Evolutionary conservation across 2,329 filamentous ascomycete species (phyloP), one percentile per base, ranked within the genome.

Genomic region (Xylariaceae sp.): DNA sequence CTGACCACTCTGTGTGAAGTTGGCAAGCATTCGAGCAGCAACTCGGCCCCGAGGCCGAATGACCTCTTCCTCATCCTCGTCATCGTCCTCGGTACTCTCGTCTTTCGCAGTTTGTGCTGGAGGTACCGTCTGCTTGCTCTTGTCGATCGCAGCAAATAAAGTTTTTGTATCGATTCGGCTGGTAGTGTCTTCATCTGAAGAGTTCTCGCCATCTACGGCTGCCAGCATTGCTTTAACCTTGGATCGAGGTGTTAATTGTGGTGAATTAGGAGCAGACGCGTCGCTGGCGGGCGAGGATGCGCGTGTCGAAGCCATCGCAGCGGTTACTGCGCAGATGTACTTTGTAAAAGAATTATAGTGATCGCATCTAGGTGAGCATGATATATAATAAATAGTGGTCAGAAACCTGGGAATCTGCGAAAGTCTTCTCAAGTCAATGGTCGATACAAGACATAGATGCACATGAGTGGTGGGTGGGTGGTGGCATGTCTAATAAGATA

Each of bases 171-270:
- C 59, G 36, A 67, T 64, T 40, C 63, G 59, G 4, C 51, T 48
- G 3, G 47, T 61, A 36, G 37, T 58, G 9, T 72, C 69, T n/a
- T 79, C 76, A 8, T 80, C 81, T 9, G 58, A 60, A 7, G 80
- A 80, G 55, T 77, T 78, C 54, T 70, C 75, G 46, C 62, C 56
- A 35, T 80, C 77, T 9, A 83, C 69, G 1, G 73, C 70, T 23
- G 77, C 82, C 21, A 85, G 65, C 45, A 84, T 68, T 16, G 81
- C 80, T 60, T 72, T 75, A 43, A 85, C 75, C 60, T 84, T 86
- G 16, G 83, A 79, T 33, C 72, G 73, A 5, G 82, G 82, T 9
- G 82, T 78, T 46, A 81, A 53, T 46, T 65, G 65, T 43, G 80
- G 74, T 36, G 72, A 76, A 51, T 76, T 71, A 39, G 77, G 73